phyloP scores from a whole-genome alignment of 768 basidiomycete genomes.

The Suillus americanus region DNA sequence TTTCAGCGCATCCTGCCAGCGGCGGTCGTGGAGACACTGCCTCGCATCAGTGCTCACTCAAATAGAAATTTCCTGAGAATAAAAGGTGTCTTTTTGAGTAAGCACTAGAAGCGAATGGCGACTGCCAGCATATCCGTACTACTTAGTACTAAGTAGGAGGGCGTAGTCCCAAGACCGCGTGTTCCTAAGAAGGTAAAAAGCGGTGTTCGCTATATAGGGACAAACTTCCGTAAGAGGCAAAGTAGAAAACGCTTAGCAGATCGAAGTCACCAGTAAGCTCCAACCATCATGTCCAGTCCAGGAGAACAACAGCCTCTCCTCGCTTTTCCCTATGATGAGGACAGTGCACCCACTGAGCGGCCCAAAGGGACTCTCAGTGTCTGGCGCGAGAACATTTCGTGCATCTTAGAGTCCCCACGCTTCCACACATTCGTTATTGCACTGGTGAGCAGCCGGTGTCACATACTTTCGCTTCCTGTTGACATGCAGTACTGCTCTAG shows the following conservation, averaged over 20 bases:
- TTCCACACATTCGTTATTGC: conserved; percentile 59
- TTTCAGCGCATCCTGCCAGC: neutral
- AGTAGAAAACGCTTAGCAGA: neutral
- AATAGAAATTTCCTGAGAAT: neutral
- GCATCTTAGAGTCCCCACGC: conserved; percentile 48
- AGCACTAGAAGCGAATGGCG: neutral
- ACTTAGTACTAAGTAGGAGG: neutral
- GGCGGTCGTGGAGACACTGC: neutral
- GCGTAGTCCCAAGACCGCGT: too few species aligned
- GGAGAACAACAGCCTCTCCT: conserved; percentile 54
- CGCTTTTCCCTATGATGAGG: conserved; percentile 21
- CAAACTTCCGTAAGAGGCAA: neutral
- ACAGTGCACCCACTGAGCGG: conserved; percentile 12
- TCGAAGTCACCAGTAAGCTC: conserved; percentile 1
- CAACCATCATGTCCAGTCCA: conserved; percentile 32
- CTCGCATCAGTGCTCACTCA: neutral
- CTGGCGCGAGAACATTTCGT: conserved; percentile 39
- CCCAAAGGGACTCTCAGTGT: conserved; percentile 7
- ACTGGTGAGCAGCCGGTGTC: conserved; percentile 44
- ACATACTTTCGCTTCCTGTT: conserved; percentile 16
- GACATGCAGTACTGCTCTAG: conserved; percentile 28
- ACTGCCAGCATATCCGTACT: neutral
- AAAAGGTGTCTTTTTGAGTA: neutral
- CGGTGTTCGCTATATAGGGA: neutral
- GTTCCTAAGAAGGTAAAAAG: neutral